Conservation (phyloP, 305 asterid species). For the Andrographis paniculata region DNA sequence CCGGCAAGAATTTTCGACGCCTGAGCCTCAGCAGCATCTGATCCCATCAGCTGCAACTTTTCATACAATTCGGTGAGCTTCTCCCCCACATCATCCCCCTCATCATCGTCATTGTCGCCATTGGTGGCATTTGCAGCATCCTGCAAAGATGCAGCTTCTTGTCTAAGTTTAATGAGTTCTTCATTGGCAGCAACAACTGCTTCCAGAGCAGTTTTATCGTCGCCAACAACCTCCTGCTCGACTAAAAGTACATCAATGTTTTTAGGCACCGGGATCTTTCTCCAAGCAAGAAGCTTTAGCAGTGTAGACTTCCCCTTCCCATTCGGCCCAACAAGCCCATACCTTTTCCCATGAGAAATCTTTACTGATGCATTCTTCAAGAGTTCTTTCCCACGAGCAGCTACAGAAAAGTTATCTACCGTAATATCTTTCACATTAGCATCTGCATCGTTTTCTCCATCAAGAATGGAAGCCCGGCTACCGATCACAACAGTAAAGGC, state of each 20-base stretch:
- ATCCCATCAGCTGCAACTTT: constrained; percentile 70
- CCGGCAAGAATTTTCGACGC: constrained; percentile 96
- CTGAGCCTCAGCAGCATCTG: constrained; percentile 94
- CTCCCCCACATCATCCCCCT: constrained; percentile 55
- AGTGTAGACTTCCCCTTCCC: constrained; percentile 93
- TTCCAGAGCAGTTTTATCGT: constrained; percentile 71
- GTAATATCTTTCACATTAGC: constrained; percentile 82
- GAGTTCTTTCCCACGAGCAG: constrained; percentile 90
- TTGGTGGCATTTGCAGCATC: constrained; percentile 23
- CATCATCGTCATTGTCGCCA: constrained; percentile 36
- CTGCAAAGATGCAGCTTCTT: constrained; percentile 72
- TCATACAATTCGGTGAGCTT: constrained; percentile 79
- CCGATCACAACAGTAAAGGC: constrained; percentile 90
- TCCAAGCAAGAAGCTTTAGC: constrained; percentile 90
- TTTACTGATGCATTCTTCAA: constrained; percentile 64
- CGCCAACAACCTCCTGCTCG: constrained; percentile 91
- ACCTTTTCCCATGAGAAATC: constrained; percentile 84
- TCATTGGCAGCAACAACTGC: constrained; percentile 93
- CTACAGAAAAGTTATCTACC: constrained; percentile 73
- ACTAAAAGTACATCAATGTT: constrained; percentile 90
- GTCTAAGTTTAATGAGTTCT: constrained; percentile 61
- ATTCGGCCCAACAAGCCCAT: constrained; percentile 89
- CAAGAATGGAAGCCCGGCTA: constrained; percentile 68
- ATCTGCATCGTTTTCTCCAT: constrained; percentile 77
- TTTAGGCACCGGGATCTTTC: constrained; percentile 87